phyloP scores from a whole-genome alignment of 2,329 filamentous ascomycete species.

The Septoria petroselini region DNA sequence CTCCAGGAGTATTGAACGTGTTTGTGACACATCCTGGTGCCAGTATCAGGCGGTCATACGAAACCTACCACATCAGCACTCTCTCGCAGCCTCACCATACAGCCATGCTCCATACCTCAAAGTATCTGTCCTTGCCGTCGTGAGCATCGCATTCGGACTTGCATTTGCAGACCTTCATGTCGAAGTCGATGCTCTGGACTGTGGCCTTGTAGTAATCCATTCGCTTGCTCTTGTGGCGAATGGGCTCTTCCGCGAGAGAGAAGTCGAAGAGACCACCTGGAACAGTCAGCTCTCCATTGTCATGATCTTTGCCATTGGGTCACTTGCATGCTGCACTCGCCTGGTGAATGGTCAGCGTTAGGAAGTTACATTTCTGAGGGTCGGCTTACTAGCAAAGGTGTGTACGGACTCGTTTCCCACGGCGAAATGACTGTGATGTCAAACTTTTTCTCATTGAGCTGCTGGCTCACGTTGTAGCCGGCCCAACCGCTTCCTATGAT shows the following conservation, averaged over 20 bases:
- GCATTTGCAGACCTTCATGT: constrained; percentile 38
- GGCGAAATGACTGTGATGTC: constrained; percentile 45
- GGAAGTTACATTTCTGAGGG: too few species aligned
- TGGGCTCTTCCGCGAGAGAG: constrained; percentile 45
- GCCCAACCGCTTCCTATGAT: constrained; percentile 45
- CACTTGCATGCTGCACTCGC: neutral
- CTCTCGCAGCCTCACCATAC: too few species aligned
- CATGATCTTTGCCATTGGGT: neutral
- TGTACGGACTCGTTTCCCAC: constrained; percentile 44
- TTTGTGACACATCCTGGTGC: constrained; percentile 41
- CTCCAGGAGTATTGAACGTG: constrained; percentile 27
- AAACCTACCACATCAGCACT: constrained; percentile 22
- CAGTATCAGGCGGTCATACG: constrained; percentile 43
- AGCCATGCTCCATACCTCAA: constrained; percentile 29
- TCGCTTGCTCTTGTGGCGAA: constrained; percentile 40
- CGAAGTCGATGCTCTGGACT: constrained; percentile 41
- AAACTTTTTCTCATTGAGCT: constrained; percentile 40
- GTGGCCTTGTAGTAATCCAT: constrained; percentile 34
- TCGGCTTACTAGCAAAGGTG: constrained; percentile 40
- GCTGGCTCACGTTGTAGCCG: constrained; percentile 42
- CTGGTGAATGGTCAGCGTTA: neutral
- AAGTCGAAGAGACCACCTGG: constrained; percentile 48
- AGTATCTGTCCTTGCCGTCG: constrained; percentile 36
- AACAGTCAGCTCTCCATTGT: constrained; percentile 37
- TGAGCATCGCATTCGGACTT: constrained; percentile 31